These are phyloP conservation scores for Candida mattraensis DNA, from an alignment of 805 yeast species.

Conservation along the genomic window DNA sequence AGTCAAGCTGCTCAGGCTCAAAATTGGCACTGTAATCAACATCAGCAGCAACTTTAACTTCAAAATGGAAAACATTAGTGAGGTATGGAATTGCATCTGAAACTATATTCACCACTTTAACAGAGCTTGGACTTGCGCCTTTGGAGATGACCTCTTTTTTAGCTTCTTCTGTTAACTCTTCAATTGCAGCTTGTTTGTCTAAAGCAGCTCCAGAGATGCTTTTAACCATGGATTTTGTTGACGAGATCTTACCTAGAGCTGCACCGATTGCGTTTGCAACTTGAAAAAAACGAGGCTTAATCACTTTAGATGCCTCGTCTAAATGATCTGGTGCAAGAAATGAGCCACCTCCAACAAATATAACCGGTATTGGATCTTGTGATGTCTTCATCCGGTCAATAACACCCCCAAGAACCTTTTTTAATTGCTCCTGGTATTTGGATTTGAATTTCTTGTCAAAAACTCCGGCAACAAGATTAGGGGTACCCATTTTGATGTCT, in stretches of 20 bases:
- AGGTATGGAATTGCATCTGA: slow-evolving; percentile 36
- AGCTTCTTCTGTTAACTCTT: slow-evolving; percentile 21
- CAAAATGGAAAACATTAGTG: slow-evolving; percentile 34
- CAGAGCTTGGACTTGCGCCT: slow-evolving; percentile 29
- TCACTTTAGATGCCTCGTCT: slow-evolving; percentile 41
- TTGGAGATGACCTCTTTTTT: slow-evolving; percentile 19
- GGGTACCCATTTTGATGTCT: slow-evolving; percentile 28
- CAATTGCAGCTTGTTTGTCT: slow-evolving; percentile 16
- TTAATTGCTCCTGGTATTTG: slow-evolving; percentile 9
- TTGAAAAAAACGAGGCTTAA: slow-evolving; percentile 39
- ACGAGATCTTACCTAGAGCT: slow-evolving; percentile 44
- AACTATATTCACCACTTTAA: slow-evolving; percentile 26
- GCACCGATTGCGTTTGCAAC: slow-evolving; percentile 54
- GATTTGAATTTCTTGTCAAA: slow-evolving; percentile 1
- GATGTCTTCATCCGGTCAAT: slow-evolving; percentile 46
- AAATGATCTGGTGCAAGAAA: slow-evolving; percentile 38
- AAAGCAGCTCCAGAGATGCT: slow-evolving; percentile 5
- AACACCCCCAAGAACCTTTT: slow-evolving; percentile 35
- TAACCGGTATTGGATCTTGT: slow-evolving; percentile 39
- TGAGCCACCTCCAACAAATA: slow-evolving; percentile 53
- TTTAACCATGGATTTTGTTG: slow-evolving; percentile 23
- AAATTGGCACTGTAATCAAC: slow-evolving; percentile 36
- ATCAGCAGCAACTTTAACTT: slow-evolving; percentile 44
- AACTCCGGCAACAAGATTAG: slow-evolving; percentile 4
- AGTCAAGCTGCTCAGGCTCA: too few relatives aligned